Evolutionary conservation across 2,329 filamentous ascomycete species (phyloP).

Genomic region (Penicillium occitanis): DNA sequence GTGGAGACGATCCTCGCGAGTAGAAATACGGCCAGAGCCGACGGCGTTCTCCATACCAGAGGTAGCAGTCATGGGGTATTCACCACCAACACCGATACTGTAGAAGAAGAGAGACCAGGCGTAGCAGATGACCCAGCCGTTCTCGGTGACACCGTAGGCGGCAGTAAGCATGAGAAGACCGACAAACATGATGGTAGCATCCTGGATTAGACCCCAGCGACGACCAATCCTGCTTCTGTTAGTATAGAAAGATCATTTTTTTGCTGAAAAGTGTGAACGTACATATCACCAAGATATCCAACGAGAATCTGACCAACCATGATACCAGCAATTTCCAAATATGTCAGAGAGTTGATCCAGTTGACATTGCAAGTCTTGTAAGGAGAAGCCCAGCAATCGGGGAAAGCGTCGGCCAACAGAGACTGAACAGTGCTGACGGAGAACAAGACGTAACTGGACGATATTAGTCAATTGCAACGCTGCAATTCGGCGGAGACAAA

Average conservation of each 20-base stretch:
- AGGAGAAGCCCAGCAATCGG: conserved; percentile 53
- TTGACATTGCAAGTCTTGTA: conserved; percentile 62
- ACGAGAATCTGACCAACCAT: conserved; percentile 90
- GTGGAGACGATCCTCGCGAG: conserved; percentile 88
- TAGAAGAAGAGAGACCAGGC: conserved; percentile 94
- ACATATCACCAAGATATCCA: conserved; percentile 73
- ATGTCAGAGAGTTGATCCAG: conserved; percentile 82
- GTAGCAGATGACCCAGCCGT: conserved; percentile 98
- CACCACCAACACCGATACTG: conserved; percentile 68
- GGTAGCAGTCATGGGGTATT: conserved; percentile 96
- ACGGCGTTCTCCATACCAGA: conserved; percentile 91
- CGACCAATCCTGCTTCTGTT: conserved; percentile 68
- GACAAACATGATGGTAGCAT: conserved; percentile 90
- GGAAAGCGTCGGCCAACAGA: conserved; percentile 74
- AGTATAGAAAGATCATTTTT: conserved; percentile 26
- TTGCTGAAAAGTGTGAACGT: conserved; percentile 25
- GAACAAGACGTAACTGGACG: conserved; percentile 79
- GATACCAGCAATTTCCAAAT: conserved; percentile 91
- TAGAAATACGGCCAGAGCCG: conserved; percentile 82
- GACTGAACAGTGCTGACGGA: conserved; percentile 92
- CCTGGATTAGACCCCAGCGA: conserved; percentile 93
- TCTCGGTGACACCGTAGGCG: conserved; percentile 79
- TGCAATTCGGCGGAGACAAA: conserved; percentile 10
- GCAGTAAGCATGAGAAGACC: conserved; percentile 89
- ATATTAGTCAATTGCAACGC: not conserved